Evolutionary conservation across 805 yeast genomes (phyloP).

Genomic region (Naumovozyma baii): DNA sequence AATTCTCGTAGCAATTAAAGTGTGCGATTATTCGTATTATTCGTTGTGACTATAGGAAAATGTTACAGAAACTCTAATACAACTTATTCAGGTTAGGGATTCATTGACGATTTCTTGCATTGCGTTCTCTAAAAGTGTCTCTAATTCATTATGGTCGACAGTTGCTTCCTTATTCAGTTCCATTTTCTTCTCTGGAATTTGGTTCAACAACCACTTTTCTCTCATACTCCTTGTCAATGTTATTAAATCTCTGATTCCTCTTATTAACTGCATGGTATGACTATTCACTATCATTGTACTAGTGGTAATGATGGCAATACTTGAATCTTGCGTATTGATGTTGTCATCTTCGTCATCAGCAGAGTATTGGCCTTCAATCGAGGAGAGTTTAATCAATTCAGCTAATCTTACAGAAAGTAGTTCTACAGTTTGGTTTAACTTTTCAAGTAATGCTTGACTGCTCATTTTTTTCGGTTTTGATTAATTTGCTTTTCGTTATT

Average conservation of each 20-base stretch:
- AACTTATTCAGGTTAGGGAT: too few relatives aligned
- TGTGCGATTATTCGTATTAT: too few relatives aligned
- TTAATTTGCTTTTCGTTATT: too few relatives aligned
- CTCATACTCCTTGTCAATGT: constrained; percentile 25
- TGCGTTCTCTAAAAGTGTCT: constrained; percentile 15
- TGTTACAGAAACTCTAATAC: too few relatives aligned
- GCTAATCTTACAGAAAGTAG: constrained; percentile 21
- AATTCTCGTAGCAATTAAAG: too few relatives aligned
- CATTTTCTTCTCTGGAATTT: constrained; percentile 18
- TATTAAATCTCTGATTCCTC: constrained; percentile 28
- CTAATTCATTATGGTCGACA: constrained; percentile 13
- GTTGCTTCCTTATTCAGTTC: not conserved
- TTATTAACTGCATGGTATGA: constrained; percentile 26
- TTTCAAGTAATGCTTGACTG: constrained; percentile 24
- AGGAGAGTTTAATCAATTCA: constrained; percentile 22
- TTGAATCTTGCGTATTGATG: constrained; percentile 7
- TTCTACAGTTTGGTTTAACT: constrained; percentile 25
- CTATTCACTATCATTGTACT: constrained; percentile 23
- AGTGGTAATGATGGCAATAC: constrained; percentile 20
- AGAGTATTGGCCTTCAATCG: constrained; percentile 12
- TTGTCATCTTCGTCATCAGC: constrained; percentile 7
- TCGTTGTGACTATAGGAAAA: too few relatives aligned
- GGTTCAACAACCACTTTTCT: constrained; percentile 29
- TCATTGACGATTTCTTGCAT: constrained; percentile 15
- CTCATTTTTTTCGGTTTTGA: too few relatives aligned